These are phyloP conservation scores for Phascolomyces articulosus DNA, from an alignment of 371 early-diverging fungal species.

Conservation along the genomic window DNA sequence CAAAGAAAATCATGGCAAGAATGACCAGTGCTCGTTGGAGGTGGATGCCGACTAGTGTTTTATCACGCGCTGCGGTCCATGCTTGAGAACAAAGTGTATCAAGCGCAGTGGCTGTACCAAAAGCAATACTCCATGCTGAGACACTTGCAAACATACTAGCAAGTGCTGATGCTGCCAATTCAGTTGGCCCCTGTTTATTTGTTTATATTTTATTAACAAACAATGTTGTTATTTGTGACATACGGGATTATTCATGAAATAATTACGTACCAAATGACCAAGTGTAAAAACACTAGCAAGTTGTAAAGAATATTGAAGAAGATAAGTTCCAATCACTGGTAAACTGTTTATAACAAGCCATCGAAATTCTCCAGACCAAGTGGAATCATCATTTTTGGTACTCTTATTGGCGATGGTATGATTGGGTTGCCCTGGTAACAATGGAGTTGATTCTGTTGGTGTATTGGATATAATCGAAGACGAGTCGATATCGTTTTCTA, in stretches of 20 bases:
- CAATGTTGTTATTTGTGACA: too few relatives aligned
- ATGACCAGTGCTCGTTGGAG: conserved; percentile 74
- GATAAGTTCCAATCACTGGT: conserved; percentile 66
- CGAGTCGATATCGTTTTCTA: background rate
- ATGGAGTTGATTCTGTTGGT: conserved; percentile 3
- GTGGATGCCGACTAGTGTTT: conserved; percentile 75
- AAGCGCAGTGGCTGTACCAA: conserved; percentile 80
- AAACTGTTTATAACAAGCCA: conserved; percentile 55
- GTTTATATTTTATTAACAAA: too few relatives aligned
- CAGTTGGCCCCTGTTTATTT: conserved; percentile 53
- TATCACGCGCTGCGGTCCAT: conserved; percentile 76
- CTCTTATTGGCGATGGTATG: background rate
- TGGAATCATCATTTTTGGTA: background rate
- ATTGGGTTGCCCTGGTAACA: background rate
- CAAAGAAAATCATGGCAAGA: conserved; percentile 34
- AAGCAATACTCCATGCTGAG: conserved; percentile 80
- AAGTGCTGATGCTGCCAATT: conserved; percentile 79
- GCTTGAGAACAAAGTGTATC: conserved; percentile 92
- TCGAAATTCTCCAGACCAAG: conserved; percentile 27
- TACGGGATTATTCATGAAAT: too few relatives aligned
- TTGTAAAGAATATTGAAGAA: conserved; percentile 67
- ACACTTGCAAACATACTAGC: conserved; percentile 84
- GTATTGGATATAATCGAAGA: background rate
- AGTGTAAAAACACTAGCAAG: conserved; percentile 64
- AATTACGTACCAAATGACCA: conserved; percentile 58